A percentile compares a stretch with the other conserved stretches of the same genome.
These are phyloP conservation scores for Candida quercuum DNA, from an alignment of 805 yeast genomes.

Conservation along the genomic window DNA sequence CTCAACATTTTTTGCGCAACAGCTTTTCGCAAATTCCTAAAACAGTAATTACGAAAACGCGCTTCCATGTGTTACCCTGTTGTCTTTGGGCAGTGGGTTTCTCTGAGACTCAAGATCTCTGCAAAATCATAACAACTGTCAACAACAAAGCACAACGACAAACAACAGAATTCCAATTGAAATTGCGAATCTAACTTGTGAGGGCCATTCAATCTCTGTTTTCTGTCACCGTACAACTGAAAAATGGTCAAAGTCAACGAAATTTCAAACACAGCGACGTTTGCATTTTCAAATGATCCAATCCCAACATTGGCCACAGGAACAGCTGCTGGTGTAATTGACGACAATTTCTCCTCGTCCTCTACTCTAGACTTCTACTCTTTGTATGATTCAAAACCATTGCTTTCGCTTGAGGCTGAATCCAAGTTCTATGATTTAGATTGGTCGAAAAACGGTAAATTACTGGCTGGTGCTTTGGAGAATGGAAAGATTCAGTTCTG, in stretches of 20 bases:
- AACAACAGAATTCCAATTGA: not conserved
- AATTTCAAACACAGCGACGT: constrained; percentile 81
- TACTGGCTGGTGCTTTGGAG: constrained; percentile 87
- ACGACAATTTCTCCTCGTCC: constrained; percentile 74
- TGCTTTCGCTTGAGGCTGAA: constrained; percentile 41
- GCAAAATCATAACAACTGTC: constrained; percentile 2
- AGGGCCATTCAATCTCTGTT: not conserved
- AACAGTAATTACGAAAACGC: not conserved
- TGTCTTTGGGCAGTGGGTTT: not conserved
- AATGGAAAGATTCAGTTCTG: constrained; percentile 76
- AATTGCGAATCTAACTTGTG: too few relatives aligned
- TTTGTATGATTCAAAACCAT: constrained; percentile 36
- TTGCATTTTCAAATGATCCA: constrained; percentile 85
- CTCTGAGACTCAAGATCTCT: not conserved
- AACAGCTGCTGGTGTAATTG: constrained; percentile 94
- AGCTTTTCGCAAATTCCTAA: not conserved
- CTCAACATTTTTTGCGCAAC: too few relatives aligned
- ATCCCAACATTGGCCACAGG: constrained; percentile 84
- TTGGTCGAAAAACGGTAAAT: constrained; percentile 67
- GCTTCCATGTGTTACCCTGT: not conserved
- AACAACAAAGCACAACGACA: constrained; percentile 1
- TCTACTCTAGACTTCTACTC: constrained; percentile 81
- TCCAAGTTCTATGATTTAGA: constrained; percentile 74
- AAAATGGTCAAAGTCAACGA: constrained; percentile 77
- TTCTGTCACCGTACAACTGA: too few relatives aligned